These are phyloP conservation scores for Podila minutissima DNA, from an alignment of 192 early-diverging fungal genomes.

Conservation along the genomic window DNA sequence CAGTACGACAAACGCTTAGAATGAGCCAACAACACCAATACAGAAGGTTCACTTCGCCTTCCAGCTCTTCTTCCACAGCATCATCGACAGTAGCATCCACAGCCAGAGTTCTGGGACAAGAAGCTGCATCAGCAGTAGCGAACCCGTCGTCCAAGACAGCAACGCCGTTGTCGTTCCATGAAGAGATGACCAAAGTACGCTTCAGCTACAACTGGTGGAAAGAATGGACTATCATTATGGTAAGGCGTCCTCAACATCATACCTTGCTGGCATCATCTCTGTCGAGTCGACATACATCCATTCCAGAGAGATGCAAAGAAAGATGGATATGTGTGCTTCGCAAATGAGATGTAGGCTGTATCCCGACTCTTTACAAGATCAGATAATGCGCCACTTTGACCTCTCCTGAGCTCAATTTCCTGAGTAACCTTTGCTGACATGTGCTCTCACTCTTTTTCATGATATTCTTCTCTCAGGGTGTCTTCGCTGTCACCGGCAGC, in stretches of 20 bases:
- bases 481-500: constrained; percentile 56
- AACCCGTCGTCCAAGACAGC: background rate
- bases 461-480: constrained; percentile 16
- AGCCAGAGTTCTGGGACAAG: constrained; percentile 11
- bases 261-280: background rate
- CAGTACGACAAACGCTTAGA: background rate
- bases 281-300: too few relatives aligned
- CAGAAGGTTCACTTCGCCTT: background rate
- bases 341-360: too few relatives aligned
- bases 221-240: constrained; percentile 47
- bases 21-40: background rate
- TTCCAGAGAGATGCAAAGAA: too few relatives aligned
- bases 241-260: constrained; percentile 4
- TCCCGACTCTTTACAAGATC: too few relatives aligned
- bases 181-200: constrained; percentile 45
- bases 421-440: background rate
- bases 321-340: too few relatives aligned
- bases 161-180: constrained; percentile 31
- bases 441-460: background rate
- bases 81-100: background rate
- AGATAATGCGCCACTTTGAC: too few relatives aligned
- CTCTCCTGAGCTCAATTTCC: too few relatives aligned
- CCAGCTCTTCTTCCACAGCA: background rate
- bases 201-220: constrained; percentile 51
- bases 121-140: background rate